Base-by-base conservation (phyloP, 805 yeast genomes). In the Yamadazyma paraphyllophila region DNA sequence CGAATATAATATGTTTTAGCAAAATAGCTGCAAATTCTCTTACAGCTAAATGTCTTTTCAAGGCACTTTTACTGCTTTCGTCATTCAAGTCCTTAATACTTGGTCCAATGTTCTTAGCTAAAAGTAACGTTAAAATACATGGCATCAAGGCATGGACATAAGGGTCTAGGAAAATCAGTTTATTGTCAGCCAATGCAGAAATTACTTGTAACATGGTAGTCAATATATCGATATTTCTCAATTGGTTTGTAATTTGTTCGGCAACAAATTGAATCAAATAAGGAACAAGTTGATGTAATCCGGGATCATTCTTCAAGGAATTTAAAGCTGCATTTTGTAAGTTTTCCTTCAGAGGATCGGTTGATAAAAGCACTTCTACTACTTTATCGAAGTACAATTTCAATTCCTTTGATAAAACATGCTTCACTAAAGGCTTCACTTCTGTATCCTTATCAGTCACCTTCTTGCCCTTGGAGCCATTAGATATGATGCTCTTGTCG, bases 141-240 rank as follows among this genome's bases (percentile, higher is more conserved):
- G 99, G 99, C 88, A 94, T 89, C 55, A 94, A 71, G 0, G 96
- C 92, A 68, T 95, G 99, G 38, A 94, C 89, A 59, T 92, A 92
- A 9, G 98, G 99, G 54, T 92, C 97, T 49, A 92, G 74, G 57
- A 90, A 92, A 33, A 94, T 82, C 15, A 96, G 83, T 44, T 82
- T 82, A 66, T 94, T 94, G 36, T 85, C 81, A 41, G 90, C 74
- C 26, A 94, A 73, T 0, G 98, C 90, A 48, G 88, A 86, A 10
- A 92, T 81, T 51, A 90, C 90, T 62, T 89, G 95, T 49, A 94
- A 70, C 88, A 92, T 90, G 5, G 96, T 87, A 3, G 87, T 76
- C 43, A 94, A 69, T 14, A 88, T 65, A 3, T 77, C 78, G 37
- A 87, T 71, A 58, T 85, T 84, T 55, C 86, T 80, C 55, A 92